Conservation (phyloP, 352 stramenopile genomes). For the Thraustochytrium striatum region DNA sequence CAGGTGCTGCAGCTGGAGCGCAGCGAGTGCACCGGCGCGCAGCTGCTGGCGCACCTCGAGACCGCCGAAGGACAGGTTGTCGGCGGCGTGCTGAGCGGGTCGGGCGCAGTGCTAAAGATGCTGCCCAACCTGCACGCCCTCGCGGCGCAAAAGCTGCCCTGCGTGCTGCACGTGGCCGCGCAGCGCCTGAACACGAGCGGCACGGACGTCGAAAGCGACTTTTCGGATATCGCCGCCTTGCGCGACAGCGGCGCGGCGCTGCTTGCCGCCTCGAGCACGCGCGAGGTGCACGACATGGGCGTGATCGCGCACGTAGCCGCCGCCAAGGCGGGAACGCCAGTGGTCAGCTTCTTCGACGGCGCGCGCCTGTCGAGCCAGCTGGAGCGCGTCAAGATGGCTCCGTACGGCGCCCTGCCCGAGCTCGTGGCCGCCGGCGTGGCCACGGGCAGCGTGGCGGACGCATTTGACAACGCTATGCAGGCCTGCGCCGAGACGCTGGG, state of each 20-base stretch:
- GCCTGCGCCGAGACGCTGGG: conserved; percentile 68
- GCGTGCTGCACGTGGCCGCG: conserved; percentile 58
- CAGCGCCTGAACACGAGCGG: conserved; percentile 63
- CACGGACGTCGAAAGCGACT: conserved; percentile 63
- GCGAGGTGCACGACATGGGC: conserved; percentile 72
- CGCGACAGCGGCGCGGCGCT: conserved; percentile 69
- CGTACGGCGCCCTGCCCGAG: conserved; percentile 59
- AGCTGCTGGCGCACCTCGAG: neutral
- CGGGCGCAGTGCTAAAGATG: conserved; percentile 25
- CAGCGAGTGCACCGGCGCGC: neutral
- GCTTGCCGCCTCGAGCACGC: conserved; percentile 64
- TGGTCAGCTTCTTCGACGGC: conserved; percentile 75
- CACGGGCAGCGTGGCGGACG: conserved; percentile 58
- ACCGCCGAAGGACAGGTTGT: too few species aligned
- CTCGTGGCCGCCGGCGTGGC: conserved; percentile 49
- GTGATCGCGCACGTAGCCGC: conserved; percentile 69
- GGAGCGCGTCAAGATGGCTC: conserved; percentile 63
- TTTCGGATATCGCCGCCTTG: conserved; percentile 65
- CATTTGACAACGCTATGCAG: conserved; percentile 70
- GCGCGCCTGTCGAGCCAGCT: conserved; percentile 64
- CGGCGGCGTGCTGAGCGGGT: neutral
- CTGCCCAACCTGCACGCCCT: conserved; percentile 33
- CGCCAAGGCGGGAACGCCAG: conserved; percentile 60
- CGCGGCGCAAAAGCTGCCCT: neutral
- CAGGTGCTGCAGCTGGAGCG: neutral